A percentile compares a stretch with the other conserved stretches of the same genome.
Evolutionary conservation across 306 rosid species (phyloP).

Genomic region (Gastrolobium bilobum): DNA sequence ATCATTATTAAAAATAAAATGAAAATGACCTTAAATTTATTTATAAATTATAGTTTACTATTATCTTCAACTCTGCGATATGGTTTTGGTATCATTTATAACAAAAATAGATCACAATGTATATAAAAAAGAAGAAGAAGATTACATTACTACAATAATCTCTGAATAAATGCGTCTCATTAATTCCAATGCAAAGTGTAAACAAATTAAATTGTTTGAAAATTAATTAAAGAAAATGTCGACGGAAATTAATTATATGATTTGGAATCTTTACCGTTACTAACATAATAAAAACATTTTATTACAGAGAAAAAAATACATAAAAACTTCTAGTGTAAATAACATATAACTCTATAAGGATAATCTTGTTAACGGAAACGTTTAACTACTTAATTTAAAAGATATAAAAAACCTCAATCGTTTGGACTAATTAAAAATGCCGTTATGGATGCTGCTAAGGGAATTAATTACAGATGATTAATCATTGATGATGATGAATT

Average conservation of each 20-base stretch:
- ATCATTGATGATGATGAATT: neutral
- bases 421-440: neutral
- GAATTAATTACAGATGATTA: neutral
- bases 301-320: no score
- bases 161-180: neutral
- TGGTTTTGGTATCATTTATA: neutral
- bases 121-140: no score
- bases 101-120: neutral
- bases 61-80: neutral
- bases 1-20: neutral
- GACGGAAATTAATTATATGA: no score
- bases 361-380: no score
- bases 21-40: neutral
- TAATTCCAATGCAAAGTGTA: neutral
- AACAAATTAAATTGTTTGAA: no score
- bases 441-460: neutral
- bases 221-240: no score
- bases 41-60: neutral
- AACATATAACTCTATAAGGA: no score
- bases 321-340: no score
- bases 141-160: neutral
- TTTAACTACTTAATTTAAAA: neutral
- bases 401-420: neutral
- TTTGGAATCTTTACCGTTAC: no score
- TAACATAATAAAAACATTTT: no score